Evolutionary conservation across 352 stramenopile genomes (phyloP).

Genomic region (Phytopythium montanum): DNA sequence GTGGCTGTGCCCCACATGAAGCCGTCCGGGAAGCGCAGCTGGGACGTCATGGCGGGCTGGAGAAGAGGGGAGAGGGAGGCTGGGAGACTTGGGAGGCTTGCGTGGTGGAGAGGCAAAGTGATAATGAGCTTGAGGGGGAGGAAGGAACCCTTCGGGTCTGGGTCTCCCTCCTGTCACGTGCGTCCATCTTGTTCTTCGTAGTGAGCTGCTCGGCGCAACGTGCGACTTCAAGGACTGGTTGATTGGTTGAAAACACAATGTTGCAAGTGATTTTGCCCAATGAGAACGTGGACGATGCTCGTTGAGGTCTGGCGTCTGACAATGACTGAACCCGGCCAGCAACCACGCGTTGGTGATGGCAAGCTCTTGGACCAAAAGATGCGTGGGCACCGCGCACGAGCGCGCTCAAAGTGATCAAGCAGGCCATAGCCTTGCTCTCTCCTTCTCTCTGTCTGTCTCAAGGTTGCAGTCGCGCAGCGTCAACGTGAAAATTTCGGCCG

Average conservation of each 20-base stretch:
- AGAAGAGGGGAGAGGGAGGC: not conserved
- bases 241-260: not conserved
- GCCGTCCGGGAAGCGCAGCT: conserved; percentile 39
- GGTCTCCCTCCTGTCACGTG: no score
- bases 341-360: not conserved
- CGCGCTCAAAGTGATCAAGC: not conserved
- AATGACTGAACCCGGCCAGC: not conserved
- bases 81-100: not conserved
- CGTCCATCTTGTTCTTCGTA: not conserved
- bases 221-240: not conserved
- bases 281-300: not conserved
- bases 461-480: not conserved
- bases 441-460: not conserved
- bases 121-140: not conserved
- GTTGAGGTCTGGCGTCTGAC: not conserved
- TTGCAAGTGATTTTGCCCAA: not conserved
- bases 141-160: not conserved
- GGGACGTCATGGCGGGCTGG: conserved; percentile 12
- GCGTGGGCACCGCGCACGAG: not conserved
- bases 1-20: conserved; percentile 90
- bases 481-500: not conserved
- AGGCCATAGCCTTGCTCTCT: not conserved
- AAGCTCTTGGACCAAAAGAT: not conserved
- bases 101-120: not conserved
- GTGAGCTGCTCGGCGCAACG: not conserved